A percentile compares a stretch with the other conserved stretches of the same genome.
phyloP scores from a whole-genome alignment of 805 yeast species.

The Peterozyma toletana region DNA sequence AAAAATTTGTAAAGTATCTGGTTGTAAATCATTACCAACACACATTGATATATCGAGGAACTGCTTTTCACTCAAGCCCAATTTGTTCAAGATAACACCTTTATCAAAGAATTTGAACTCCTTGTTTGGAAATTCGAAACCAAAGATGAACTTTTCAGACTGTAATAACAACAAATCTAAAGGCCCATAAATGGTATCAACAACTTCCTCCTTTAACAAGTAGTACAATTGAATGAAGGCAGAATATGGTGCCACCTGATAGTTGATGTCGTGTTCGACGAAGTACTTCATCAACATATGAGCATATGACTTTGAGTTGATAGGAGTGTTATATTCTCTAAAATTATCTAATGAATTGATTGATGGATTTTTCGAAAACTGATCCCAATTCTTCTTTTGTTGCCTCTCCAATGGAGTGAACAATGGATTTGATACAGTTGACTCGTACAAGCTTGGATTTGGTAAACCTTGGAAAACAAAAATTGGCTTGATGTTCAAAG shows the following conservation, averaged over 20 bases:
- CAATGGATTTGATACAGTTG: slow-evolving; percentile 4
- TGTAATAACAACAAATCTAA: slow-evolving; percentile 64
- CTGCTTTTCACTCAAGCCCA: slow-evolving; percentile 55
- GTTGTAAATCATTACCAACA: slow-evolving; percentile 74
- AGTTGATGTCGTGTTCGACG: slow-evolving; percentile 48
- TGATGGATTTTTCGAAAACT: slow-evolving; percentile 18
- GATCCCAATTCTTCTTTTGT: slow-evolving; percentile 41
- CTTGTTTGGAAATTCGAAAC: slow-evolving; percentile 58
- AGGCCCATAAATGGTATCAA: slow-evolving; percentile 80
- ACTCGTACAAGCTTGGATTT: slow-evolving; percentile 25
- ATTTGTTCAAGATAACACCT: slow-evolving; percentile 47
- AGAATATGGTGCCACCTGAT: slow-evolving; percentile 73
- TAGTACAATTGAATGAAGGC: slow-evolving; percentile 79
- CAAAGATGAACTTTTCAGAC: slow-evolving; percentile 60
- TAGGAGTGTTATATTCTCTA: slow-evolving; percentile 42
- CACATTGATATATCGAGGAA: slow-evolving; percentile 71
- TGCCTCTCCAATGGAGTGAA: slow-evolving; percentile 29
- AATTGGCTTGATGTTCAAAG: slow-evolving; percentile 63
- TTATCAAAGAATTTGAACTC: slow-evolving; percentile 66
- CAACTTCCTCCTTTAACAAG: slow-evolving; percentile 42
- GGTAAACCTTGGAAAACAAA: slow-evolving; percentile 71
- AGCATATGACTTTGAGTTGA: slow-evolving; percentile 42
- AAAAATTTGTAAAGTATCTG: slow-evolving; percentile 46
- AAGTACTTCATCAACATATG: slow-evolving; percentile 53
- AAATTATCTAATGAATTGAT: slow-evolving; percentile 38